A percentile compares a stretch with the other conserved stretches of the same genome.
These are phyloP conservation scores for Strobilomyces echinocephalus DNA, from an alignment of 768 basidiomycete genomes.

Conservation along the genomic window DNA sequence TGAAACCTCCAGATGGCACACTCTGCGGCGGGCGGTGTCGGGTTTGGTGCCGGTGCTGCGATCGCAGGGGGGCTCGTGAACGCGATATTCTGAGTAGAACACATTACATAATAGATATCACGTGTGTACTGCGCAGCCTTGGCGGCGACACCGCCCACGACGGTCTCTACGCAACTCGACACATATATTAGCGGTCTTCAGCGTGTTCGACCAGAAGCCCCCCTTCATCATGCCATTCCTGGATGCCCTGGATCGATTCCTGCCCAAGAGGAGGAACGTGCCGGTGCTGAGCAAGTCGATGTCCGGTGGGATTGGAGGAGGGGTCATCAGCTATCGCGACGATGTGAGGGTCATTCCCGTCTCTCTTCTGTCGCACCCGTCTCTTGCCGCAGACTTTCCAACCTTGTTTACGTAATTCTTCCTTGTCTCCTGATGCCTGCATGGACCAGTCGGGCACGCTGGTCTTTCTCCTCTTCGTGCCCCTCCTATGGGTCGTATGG, in stretches of 20 bases:
- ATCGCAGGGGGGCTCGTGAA: constrained; percentile 47
- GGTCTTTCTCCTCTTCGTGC: constrained; percentile 61
- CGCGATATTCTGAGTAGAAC: constrained; percentile 39
- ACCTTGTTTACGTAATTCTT: constrained; percentile 32
- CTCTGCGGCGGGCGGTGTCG: constrained; percentile 65
- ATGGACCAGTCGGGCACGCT: constrained; percentile 45
- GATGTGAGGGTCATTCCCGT: constrained; percentile 50
- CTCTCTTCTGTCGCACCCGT: neutral
- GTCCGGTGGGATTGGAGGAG: constrained; percentile 55
- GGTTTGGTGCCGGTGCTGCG: constrained; percentile 65
- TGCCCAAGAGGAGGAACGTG: constrained; percentile 19
- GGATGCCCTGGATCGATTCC: constrained; percentile 28
- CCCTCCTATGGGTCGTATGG: constrained; percentile 61
- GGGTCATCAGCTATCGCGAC: constrained; percentile 60
- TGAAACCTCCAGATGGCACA: constrained; percentile 43
- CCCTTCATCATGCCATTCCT: constrained; percentile 24
- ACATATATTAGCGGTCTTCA: too few relatives aligned
- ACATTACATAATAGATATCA: constrained; percentile 23
- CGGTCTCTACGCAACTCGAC: neutral
- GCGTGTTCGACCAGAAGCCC: neutral
- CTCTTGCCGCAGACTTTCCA: constrained; percentile 10
- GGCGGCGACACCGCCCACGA: neutral
- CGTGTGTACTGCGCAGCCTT: constrained; percentile 18
- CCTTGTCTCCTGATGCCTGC: constrained; percentile 28
- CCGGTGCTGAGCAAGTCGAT: constrained; percentile 30